Base-by-base conservation (phyloP, 129 eudicot species). In the Chrysanthemum lavandulifolium region DNA sequence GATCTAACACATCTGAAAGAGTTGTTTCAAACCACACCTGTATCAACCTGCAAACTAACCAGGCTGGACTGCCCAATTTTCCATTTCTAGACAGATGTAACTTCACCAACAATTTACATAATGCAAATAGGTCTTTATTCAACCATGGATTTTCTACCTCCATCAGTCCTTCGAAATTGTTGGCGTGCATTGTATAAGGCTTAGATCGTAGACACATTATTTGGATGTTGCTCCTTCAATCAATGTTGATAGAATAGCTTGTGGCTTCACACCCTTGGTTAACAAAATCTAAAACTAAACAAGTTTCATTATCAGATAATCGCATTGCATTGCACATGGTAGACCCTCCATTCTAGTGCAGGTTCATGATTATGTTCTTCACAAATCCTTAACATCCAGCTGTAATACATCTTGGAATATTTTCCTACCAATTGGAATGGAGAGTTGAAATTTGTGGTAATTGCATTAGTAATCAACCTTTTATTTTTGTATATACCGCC, bases 361-460 rank as follows among this genome's bases (percentile, higher is more conserved):
- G 68, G 68, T 62, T 62, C 68, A 14, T 62, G 68, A 62, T 62
- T 62, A 62, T 62, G 68, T 14, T 62, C 12, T 10, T 62, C 12
- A 31, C 67, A 13, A 19, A 61, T 19, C 67, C 18, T 13, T 25
- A 61, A 31, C 14, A 8, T 29, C 67, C 67, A 61, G 13, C 29
- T 25, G 13, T 11, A 10, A 61, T 29, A 10, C 16, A 29, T 7
- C 47, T 33, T 19, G 21, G 21, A 19, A 19, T 19, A 19, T 19
- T 19, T 19, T 19, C 21, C 21, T 19, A 19, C 21, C 21, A 19
- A 19, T 19, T 19, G 21, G 21, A 19, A 19, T 19, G 21, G 21
- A 19, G 21, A 19, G 21, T 19, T 19, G 21, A 19, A 19, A 19
- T 19, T 19, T 19, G 21, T 19, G 21, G 21, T 19, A 19, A 0